A percentile compares a stretch with the other conserved stretches of the same genome.
Conservation (phyloP, 2,329 filamentous ascomycete genomes). For the Hymenoscyphus infarciens region DNA sequence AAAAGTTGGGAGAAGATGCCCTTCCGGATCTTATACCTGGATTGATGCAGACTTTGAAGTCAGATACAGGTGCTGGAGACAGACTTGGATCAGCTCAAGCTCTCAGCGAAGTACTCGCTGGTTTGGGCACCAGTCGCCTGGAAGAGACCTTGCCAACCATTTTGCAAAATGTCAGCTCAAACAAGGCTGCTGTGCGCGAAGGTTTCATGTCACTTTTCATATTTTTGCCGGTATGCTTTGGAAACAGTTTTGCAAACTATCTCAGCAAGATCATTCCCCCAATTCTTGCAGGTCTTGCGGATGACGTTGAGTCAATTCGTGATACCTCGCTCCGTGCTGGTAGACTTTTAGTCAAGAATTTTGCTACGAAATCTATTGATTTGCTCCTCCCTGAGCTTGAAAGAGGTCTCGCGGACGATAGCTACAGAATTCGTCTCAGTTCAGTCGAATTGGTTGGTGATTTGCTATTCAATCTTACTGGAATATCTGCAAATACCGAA, state of each 20-base stretch:
- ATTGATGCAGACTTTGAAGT: constrained; percentile 96
- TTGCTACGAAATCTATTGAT: constrained; percentile 91
- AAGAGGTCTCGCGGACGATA: constrained; percentile 94
- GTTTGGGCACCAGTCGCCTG: constrained; percentile 83
- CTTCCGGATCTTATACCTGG: constrained; percentile 95
- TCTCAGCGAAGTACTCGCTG: constrained; percentile 91
- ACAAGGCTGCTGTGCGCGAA: constrained; percentile 86
- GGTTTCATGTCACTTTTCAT: constrained; percentile 99
- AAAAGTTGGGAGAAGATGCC: constrained; percentile 96
- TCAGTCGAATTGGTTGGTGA: constrained; percentile 97
- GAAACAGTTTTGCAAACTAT: constrained; percentile 96
- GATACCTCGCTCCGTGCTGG: constrained; percentile 95
- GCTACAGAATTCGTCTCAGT: constrained; percentile 94
- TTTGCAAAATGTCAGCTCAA: constrained; percentile 89
- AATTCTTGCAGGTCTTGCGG: constrained; percentile 88
- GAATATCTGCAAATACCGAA: constrained; percentile 65
- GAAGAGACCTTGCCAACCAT: constrained; percentile 97
- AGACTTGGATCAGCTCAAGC: constrained; percentile 94
- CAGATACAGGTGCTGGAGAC: constrained; percentile 93
- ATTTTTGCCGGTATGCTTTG: constrained; percentile 97
- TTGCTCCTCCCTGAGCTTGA: constrained; percentile 91
- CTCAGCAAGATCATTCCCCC: constrained; percentile 93
- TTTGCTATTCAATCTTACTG: constrained; percentile 94
- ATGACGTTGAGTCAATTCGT: constrained; percentile 93
- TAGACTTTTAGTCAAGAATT: constrained; percentile 95